Evolutionary conservation across 179 eudicot genomes (phyloP).

Genomic region (Silene coronaria): DNA sequence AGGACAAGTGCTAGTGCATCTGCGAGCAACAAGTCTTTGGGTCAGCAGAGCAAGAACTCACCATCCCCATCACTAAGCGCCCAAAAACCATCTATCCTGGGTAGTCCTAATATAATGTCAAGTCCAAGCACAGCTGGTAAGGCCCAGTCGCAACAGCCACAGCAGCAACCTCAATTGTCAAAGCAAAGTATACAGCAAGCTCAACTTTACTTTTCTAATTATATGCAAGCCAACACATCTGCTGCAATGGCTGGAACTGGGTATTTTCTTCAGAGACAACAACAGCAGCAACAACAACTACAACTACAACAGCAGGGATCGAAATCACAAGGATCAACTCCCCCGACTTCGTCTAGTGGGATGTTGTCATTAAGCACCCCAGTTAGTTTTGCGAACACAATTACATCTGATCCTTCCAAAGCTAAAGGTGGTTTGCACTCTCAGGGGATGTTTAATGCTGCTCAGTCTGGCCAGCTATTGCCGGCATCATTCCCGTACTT

Average conservation of each 20-base stretch:
- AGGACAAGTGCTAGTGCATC: conserved; percentile 31
- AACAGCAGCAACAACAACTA: background rate
- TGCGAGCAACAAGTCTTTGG: conserved; percentile 41
- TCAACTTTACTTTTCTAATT: conserved; percentile 39
- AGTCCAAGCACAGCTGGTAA: conserved; percentile 34
- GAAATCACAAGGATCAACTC: conserved; percentile 30
- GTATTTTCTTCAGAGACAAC: conserved; percentile 48
- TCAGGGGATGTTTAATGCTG: conserved; percentile 30
- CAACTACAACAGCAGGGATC: conserved; percentile 21
- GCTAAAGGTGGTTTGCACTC: conserved; percentile 58
- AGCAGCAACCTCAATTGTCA: conserved; percentile 47
- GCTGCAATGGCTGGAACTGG: conserved; percentile 39
- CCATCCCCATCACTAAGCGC: conserved; percentile 29
- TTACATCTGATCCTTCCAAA: conserved; percentile 62
- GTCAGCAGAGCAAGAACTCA: conserved; percentile 54
- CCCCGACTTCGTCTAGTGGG: conserved; percentile 37
- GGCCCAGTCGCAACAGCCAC: conserved; percentile 40
- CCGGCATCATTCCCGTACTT: conserved; percentile 55
- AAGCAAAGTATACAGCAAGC: conserved; percentile 45
- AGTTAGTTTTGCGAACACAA: conserved; percentile 12
- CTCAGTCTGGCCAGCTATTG: conserved; percentile 43
- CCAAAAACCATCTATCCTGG: conserved; percentile 63
- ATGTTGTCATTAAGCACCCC: conserved; percentile 36
- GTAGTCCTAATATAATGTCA: conserved; percentile 52
- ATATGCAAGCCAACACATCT: conserved; percentile 39